Percentiles rank a stretch among this genome's conserved stretches.
Conservation (phyloP, 2,329 filamentous ascomycete species). For the Fusarium poae region DNA sequence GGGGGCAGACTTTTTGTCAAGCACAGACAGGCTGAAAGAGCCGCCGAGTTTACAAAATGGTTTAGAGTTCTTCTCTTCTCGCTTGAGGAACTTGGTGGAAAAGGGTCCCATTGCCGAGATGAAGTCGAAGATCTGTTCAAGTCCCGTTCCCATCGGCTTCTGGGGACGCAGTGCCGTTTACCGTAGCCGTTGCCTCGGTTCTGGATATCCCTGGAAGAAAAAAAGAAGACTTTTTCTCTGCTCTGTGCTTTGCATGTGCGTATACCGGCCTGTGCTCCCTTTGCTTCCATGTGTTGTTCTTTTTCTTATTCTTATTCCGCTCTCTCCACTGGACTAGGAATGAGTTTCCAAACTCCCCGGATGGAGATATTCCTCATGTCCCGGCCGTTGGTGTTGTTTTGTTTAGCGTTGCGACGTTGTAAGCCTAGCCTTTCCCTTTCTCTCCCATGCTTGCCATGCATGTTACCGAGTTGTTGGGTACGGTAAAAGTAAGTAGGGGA, state of each 20-base stretch:
- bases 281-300: constrained; percentile 12
- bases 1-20: not conserved
- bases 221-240: constrained; percentile 9
- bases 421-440: constrained; percentile 12
- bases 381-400: constrained; percentile 15
- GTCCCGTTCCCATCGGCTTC: constrained; percentile 8
- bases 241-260: not conserved
- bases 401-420: constrained; percentile 28
- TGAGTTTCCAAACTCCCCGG: constrained; percentile 13
- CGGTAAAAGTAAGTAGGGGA: not conserved
- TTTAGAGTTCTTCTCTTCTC: constrained; percentile 22
- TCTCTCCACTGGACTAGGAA: constrained; percentile 12
- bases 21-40: constrained; percentile 35
- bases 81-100: not conserved
- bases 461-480: constrained; percentile 36
- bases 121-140: constrained; percentile 20
- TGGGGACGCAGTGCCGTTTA: not conserved
- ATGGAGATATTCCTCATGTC: constrained; percentile 15
- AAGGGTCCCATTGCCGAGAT: constrained; percentile 11
- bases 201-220: constrained; percentile 16
- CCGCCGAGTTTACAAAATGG: constrained; percentile 18
- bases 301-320: constrained; percentile 1
- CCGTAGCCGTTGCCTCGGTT: constrained; percentile 17
- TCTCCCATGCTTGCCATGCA: not conserved
- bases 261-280: constrained; percentile 7